Evolutionary conservation across 2,329 filamentous ascomycete species (phyloP).

Genomic region (Albophoma yamanashiensis): DNA sequence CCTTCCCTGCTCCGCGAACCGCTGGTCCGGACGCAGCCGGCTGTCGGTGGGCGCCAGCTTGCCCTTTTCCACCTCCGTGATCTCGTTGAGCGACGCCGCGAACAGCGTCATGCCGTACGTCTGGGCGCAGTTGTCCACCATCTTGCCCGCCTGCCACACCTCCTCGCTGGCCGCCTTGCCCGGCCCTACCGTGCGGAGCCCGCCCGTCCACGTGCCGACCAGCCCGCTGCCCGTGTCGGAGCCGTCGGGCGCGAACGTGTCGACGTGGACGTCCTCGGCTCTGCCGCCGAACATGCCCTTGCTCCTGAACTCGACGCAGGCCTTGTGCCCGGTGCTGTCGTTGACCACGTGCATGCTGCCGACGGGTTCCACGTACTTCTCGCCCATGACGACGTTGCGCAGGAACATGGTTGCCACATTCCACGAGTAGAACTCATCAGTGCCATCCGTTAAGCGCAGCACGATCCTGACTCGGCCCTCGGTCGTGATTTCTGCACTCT

Average conservation of each 20-base stretch:
- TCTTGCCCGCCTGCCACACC: slow-evolving; percentile 67
- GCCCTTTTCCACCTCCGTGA: slow-evolving; percentile 67
- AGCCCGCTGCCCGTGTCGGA: slow-evolving; percentile 56
- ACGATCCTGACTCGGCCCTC: slow-evolving; percentile 76
- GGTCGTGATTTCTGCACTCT: slow-evolving; percentile 87
- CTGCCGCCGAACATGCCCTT: slow-evolving; percentile 97
- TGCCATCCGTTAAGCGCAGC: slow-evolving; percentile 53
- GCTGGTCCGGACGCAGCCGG: slow-evolving; percentile 77
- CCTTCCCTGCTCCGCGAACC: slow-evolving; percentile 70
- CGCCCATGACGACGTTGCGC: slow-evolving; percentile 91
- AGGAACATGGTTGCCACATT: slow-evolving; percentile 80
- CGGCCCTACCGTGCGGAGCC: slow-evolving; percentile 55
- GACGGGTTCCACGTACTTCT: slow-evolving; percentile 95
- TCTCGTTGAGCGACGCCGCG: slow-evolving; percentile 76
- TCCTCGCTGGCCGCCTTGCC: slow-evolving; percentile 51
- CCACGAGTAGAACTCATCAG: slow-evolving; percentile 82
- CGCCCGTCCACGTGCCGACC: slow-evolving; percentile 73
- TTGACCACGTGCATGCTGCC: slow-evolving; percentile 80
- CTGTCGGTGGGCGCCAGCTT: slow-evolving; percentile 74
- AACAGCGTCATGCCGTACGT: slow-evolving; percentile 86
- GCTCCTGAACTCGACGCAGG: slow-evolving; percentile 80
- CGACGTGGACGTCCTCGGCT: slow-evolving; percentile 77
- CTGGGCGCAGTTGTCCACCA: slow-evolving; percentile 69
- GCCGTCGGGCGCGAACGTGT: slow-evolving; percentile 59
- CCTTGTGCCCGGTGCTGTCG: slow-evolving; percentile 74